A percentile compares a stretch with the other conserved stretches of the same genome.
Evolutionary conservation across 106 monocot species (phyloP).

Genomic region (Allium sativum): DNA sequence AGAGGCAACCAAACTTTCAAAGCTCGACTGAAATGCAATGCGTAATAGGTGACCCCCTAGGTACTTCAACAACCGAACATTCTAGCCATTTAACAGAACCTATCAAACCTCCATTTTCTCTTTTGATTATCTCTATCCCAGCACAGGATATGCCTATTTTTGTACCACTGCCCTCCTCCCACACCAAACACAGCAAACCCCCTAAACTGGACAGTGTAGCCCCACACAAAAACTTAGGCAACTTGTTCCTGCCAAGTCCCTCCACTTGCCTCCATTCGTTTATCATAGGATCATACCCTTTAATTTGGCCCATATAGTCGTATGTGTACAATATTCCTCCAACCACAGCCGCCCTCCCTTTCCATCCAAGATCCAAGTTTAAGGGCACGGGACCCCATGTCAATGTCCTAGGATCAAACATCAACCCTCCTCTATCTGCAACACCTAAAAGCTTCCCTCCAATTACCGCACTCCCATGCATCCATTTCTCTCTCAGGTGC

Average conservation of each 20-base stretch:
- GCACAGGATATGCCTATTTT: constrained; percentile 32
- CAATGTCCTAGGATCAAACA: constrained; percentile 31
- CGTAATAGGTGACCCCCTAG: constrained; percentile 33
- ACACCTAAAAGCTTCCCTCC: constrained; percentile 59
- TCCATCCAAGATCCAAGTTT: constrained; percentile 61
- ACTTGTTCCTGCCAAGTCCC: constrained; percentile 32
- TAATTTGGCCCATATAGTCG: constrained; percentile 65
- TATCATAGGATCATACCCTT: constrained; percentile 38
- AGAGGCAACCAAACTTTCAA: constrained; percentile 8
- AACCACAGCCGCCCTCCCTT: constrained; percentile 65
- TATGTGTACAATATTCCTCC: constrained; percentile 61
- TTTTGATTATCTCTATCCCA: constrained; percentile 28
- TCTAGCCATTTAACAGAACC: constrained; percentile 41
- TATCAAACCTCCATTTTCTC: constrained; percentile 14
- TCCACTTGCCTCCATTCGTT: constrained; percentile 52
- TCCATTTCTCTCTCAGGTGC: constrained; percentile 55
- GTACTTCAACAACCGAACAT: constrained; percentile 7
- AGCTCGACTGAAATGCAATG: constrained; percentile 51
- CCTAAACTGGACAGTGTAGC: no score
- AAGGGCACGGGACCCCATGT: constrained; percentile 43
- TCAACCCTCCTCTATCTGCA: constrained; percentile 67
- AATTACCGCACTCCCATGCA: constrained; percentile 64
- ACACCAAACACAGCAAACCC: constrained; percentile 50
- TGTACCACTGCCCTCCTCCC: constrained; percentile 11
- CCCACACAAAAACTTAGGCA: constrained; percentile 61